Percentiles rank a stretch among this genome's conserved stretches.
Conservation (phyloP, 495 filamentous ascomycete genomes). For the Symbiotaphrina buchneri region DNA sequence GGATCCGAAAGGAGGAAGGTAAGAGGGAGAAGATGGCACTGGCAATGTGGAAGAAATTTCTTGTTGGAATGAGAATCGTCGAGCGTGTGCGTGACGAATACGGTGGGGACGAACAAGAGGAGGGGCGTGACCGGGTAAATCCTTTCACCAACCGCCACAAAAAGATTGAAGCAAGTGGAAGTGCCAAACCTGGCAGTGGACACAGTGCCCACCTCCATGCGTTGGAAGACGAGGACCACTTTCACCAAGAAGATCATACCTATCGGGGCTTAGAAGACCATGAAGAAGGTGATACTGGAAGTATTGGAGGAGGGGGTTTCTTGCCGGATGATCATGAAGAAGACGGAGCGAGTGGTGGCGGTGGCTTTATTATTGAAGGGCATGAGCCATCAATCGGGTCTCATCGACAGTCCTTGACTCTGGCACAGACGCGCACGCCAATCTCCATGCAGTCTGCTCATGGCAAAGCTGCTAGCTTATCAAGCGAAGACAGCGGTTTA, state of each 20-base stretch:
- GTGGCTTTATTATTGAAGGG: conserved; percentile 2
- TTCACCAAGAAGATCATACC: conserved; percentile 3
- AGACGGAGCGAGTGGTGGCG: conserved; percentile 5
- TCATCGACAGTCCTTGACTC: not conserved
- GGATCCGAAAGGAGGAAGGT: conserved; percentile 52
- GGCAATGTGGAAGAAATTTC: conserved; percentile 63
- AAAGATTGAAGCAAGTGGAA: conserved; percentile 1
- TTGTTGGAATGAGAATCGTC: conserved; percentile 65
- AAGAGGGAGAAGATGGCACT: conserved; percentile 59
- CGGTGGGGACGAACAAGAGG: conserved; percentile 20
- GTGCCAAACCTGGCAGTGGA: not conserved
- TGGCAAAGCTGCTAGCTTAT: not conserved
- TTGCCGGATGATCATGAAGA: not conserved
- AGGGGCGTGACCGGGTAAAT: conserved; percentile 15
- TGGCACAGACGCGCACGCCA: not conserved
- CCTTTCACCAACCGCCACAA: conserved; percentile 14
- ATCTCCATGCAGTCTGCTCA: conserved; percentile 2
- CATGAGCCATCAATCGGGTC: not conserved
- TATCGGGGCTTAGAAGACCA: not conserved
- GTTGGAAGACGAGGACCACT: too few relatives aligned
- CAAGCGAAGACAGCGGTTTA: not conserved
- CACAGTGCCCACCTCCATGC: too few relatives aligned
- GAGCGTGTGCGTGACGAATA: conserved; percentile 64
- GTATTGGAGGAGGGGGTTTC: conserved; percentile 1
- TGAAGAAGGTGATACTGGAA: not conserved